Conservation (phyloP, 2,329 filamentous ascomycete species). For the Cordyceps tenuipes region DNA sequence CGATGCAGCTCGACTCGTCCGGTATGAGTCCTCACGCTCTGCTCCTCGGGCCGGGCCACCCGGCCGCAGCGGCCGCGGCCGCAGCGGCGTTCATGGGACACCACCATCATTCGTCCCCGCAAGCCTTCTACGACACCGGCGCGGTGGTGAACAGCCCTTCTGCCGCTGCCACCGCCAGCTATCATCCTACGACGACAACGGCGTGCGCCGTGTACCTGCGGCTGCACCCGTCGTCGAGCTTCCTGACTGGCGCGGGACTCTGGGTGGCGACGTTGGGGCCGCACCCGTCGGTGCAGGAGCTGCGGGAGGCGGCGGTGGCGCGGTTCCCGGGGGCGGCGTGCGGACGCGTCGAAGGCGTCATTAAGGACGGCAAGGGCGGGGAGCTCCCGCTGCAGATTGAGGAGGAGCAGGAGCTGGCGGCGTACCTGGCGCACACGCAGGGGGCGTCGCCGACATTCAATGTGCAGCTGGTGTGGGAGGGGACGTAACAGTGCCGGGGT, state of each 20-base stretch:
- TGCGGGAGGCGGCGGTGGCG: slow-evolving; percentile 51
- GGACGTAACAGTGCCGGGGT: slow-evolving; percentile 9
- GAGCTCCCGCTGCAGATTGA: slow-evolving; percentile 59
- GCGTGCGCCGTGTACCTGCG: slow-evolving; percentile 58
- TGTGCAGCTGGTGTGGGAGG: slow-evolving; percentile 30
- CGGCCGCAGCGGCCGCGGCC: slow-evolving; percentile 18
- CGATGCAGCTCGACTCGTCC: slow-evolving; percentile 25
- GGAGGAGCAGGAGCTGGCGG: slow-evolving; percentile 61
- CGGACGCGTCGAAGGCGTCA: slow-evolving; percentile 55
- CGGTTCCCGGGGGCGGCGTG: slow-evolving; percentile 55
- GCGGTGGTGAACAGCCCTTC: background rate
- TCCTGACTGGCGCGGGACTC: slow-evolving; percentile 41
- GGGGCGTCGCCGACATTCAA: slow-evolving; percentile 35
- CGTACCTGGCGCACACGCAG: slow-evolving; percentile 60
- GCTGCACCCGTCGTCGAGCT: slow-evolving; percentile 55
- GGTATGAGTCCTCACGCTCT: slow-evolving; percentile 28
- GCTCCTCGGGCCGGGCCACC: slow-evolving; percentile 30
- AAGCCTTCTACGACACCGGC: slow-evolving; percentile 16
- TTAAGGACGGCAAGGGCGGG: slow-evolving; percentile 49
- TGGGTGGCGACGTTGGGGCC: slow-evolving; percentile 59
- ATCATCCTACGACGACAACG: slow-evolving; percentile 13
- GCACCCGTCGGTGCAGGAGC: slow-evolving; percentile 47
- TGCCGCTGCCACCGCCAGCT: background rate
- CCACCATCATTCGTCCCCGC: slow-evolving; percentile 16
- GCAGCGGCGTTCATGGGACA: slow-evolving; percentile 22